Conservation (phyloP, 1,284 basidiomycete genomes). For the Ustilago lituana region DNA sequence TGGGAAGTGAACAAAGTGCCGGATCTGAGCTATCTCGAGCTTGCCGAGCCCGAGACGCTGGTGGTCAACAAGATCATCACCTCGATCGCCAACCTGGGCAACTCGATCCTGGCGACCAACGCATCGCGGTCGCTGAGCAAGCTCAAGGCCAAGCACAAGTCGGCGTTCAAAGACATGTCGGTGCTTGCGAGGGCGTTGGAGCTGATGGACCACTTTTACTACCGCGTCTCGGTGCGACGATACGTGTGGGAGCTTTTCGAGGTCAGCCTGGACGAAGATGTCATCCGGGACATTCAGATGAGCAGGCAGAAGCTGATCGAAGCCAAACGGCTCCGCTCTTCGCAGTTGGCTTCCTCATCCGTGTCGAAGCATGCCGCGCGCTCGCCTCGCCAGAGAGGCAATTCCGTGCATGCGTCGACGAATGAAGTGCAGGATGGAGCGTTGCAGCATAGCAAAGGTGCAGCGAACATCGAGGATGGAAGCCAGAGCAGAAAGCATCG, state of each 20-base stretch:
- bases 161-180: slow-evolving; percentile 44
- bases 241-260: slow-evolving; percentile 94
- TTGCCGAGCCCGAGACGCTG: slow-evolving; percentile 70
- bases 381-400: slow-evolving; percentile 13
- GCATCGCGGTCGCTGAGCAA: slow-evolving; percentile 55
- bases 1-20: slow-evolving; percentile 72
- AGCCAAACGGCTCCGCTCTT: slow-evolving; percentile 15
- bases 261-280: slow-evolving; percentile 56
- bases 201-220: slow-evolving; percentile 73
- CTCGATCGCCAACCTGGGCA: slow-evolving; percentile 91
- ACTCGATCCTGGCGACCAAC: slow-evolving; percentile 83
- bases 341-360: not conserved
- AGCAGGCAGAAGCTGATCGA: slow-evolving; percentile 36
- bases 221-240: slow-evolving; percentile 79
- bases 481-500: slow-evolving; percentile 4
- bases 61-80: slow-evolving; percentile 86
- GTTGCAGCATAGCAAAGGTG: not conserved
- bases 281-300: slow-evolving; percentile 20
- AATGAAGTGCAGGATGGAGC: not conserved
- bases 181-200: slow-evolving; percentile 57
- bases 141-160: slow-evolving; percentile 70
- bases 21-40: slow-evolving; percentile 33
- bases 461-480: too few relatives aligned
- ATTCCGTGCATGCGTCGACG: not conserved
- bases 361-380: not conserved